phyloP scores from a whole-genome alignment of 371 early-diverging fungal genomes.

The Haplosporangium sp. region DNA sequence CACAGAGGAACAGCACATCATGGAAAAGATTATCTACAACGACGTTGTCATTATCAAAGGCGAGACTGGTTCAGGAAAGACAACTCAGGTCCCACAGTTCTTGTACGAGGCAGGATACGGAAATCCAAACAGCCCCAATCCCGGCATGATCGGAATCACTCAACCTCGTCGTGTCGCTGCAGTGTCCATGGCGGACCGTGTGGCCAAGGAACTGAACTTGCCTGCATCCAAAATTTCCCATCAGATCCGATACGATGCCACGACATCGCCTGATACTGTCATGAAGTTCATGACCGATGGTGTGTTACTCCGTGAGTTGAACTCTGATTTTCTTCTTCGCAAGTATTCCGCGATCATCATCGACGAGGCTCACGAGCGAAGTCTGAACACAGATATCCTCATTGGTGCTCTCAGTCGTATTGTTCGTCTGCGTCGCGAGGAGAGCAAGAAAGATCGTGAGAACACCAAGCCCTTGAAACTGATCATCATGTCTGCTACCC shows the following conservation, averaged over 20 bases:
- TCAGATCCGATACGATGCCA: constrained; percentile 96
- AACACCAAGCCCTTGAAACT: constrained; percentile 88
- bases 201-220: constrained; percentile 89
- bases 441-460: constrained; percentile 66
- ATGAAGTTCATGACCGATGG: constrained; percentile 99
- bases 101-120: constrained; percentile 97
- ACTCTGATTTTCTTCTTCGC: constrained; percentile 87
- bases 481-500: constrained; percentile 99
- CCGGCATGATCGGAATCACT: constrained; percentile 96
- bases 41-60: constrained; percentile 94
- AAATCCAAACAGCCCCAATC: constrained; percentile 81
- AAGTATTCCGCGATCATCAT: constrained; percentile 96
- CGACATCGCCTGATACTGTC: constrained; percentile 76
- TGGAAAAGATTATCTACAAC: constrained; percentile 92
- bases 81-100: constrained; percentile 99
- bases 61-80: constrained; percentile 99
- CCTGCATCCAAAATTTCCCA: constrained; percentile 69
- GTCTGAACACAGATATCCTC: constrained; percentile 97
- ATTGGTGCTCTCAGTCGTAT: constrained; percentile 87
- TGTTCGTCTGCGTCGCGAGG: constrained; percentile 54
- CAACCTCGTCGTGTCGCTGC: constrained; percentile 99
- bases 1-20: constrained; percentile 96
- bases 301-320: constrained; percentile 95
- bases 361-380: constrained; percentile 99
- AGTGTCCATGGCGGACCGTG: constrained; percentile 95